These are phyloP conservation scores for Triangularia setosa DNA, from an alignment of 2,329 filamentous ascomycete genomes.

Conservation along the genomic window DNA sequence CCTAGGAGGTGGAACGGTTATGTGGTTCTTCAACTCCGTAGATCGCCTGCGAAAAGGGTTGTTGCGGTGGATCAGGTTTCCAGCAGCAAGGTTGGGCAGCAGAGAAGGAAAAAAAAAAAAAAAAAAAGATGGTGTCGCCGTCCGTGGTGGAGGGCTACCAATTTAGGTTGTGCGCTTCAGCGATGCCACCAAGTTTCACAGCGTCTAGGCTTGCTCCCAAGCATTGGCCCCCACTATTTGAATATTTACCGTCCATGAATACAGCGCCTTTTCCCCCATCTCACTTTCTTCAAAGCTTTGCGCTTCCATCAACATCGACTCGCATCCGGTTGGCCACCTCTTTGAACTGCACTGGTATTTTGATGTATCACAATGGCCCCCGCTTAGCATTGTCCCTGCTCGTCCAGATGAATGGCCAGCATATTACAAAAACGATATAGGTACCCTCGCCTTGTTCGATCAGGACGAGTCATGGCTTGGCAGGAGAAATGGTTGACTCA, in stretches of 20 bases:
- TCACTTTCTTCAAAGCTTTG: background rate
- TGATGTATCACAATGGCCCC: background rate
- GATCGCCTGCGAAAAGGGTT: background rate
- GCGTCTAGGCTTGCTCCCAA: background rate
- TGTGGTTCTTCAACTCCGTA: background rate
- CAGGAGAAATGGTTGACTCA: background rate
- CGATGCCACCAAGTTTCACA: conserved; percentile 4
- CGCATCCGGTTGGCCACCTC: background rate
- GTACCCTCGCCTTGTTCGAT: background rate
- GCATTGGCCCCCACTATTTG: background rate
- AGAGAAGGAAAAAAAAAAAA: background rate
- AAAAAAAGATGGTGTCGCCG: conserved; percentile 4
- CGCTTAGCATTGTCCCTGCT: conserved; percentile 4
- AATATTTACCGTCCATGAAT: background rate
- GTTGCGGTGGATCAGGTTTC: background rate
- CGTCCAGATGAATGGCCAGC: background rate
- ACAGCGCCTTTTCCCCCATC: background rate
- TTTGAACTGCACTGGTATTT: background rate
- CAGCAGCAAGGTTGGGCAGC: conserved; percentile 17
- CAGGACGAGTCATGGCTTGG: background rate
- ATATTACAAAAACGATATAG: background rate
- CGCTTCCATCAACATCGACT: background rate
- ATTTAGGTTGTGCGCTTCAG: conserved; percentile 3
- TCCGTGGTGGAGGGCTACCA: background rate
- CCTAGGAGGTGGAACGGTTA: background rate